phyloP scores from a whole-genome alignment of 169 alveolate genomes.

The Plasmodium relictum region DNA sequence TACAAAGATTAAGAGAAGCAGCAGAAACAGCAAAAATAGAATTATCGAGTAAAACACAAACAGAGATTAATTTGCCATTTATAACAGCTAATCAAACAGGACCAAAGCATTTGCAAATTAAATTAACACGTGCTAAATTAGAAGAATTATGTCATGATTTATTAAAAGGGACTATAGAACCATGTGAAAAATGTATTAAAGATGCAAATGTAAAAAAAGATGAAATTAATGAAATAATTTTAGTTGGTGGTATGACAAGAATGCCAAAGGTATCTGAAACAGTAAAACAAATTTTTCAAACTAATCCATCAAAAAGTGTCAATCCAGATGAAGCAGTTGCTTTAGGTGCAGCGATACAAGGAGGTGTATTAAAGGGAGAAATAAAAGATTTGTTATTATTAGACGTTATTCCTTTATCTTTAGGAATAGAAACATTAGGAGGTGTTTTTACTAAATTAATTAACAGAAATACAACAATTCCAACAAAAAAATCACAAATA shows the following conservation, averaged over 20 bases:
- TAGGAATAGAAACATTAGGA: conserved; percentile 98
- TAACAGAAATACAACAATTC: conserved; percentile 98
- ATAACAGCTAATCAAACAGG: conserved; percentile 99
- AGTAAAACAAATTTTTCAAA: conserved; percentile 94
- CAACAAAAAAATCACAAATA: conserved; percentile 98
- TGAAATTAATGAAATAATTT: conserved; percentile 96
- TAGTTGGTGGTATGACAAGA: conserved; percentile 99
- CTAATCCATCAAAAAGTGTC: conserved; percentile 96
- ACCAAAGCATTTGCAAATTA: conserved; percentile 97
- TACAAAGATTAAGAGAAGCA: conserved; percentile 98
- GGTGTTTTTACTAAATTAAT: conserved; percentile 97
- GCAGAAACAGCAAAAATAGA: conserved; percentile 99
- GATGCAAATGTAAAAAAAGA: conserved; percentile 95
- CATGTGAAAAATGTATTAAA: conserved; percentile 95
- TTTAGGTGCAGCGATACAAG: conserved; percentile 99
- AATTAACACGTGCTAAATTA: conserved; percentile 96
- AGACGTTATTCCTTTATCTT: conserved; percentile 97
- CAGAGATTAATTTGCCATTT: conserved; percentile 98
- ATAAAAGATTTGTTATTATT: conserved; percentile 96
- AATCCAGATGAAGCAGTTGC: conserved; percentile 99
- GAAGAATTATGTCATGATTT: conserved; percentile 94
- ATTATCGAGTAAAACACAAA: conserved; percentile 94
- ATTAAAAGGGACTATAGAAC: conserved; percentile 95
- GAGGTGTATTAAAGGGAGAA: conserved; percentile 96
- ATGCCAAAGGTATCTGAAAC: conserved; percentile 98